Base-by-base conservation (phyloP, 1,284 basidiomycete species). In the Boletus semigastroideus region DNA sequence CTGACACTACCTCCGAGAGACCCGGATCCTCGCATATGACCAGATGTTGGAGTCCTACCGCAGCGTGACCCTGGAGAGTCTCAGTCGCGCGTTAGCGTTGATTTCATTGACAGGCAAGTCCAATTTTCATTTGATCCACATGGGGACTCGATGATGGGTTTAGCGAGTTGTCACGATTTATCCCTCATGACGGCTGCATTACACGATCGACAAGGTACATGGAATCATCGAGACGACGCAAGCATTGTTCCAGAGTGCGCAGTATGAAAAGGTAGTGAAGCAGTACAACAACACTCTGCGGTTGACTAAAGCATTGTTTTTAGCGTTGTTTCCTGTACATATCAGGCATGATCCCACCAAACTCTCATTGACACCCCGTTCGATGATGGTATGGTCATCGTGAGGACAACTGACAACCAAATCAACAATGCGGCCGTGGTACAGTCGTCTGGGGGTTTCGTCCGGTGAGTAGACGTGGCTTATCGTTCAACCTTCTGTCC, bases 151-250 rank as follows among this genome's bases (percentile, higher is more conserved):
- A 53, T 11, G 37, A 46, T 11, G 13, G 17, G 4, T 17, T n/a
- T 16, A 94, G 90, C 56, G 95, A 99, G 64, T 79, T 98, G 33
- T 93, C 93, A 17, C 83, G 88, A 7, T 97, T 98, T 74, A 98
- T 99, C 62, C 89, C 95, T 3, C 83, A 84, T 16, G 91, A 16
- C 80, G 95, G 14, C 73, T 98, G 44, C 86, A 94, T 54, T 93
- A 90, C 62, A 87, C 90, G 9, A 98, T 99, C 58, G 95, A 98
- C 78, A 94, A 94, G 67, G 96, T 98, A 28, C 80, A 90, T 53
- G 93, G 94, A 0, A 82, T 98, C 30, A 94, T 98, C 11, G 92
- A 95, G 73, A 98, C 95, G n/a, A 94, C 92, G 49, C 78, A 94
- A 52, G 89, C 93, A 12, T 82, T 84, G 7, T 71, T 85, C 30